A percentile compares a stretch with the other conserved stretches of the same genome.
Conservation (phyloP, 345 rosid species). For the Boechera divaricarpa region DNA sequence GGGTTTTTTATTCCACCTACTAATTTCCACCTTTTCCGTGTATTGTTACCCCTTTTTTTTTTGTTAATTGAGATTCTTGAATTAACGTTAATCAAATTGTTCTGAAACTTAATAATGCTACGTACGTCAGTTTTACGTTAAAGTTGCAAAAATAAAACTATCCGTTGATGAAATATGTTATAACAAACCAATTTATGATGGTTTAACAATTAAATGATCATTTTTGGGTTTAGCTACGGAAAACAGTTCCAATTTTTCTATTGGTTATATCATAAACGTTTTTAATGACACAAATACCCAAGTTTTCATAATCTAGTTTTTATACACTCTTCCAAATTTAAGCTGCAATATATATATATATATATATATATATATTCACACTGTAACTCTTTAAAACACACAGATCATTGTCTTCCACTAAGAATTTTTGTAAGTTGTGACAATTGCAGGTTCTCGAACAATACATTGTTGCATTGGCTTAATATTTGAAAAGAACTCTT, state of each 20-base stretch:
- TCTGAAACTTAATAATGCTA: neutral
- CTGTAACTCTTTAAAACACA: neutral
- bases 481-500: no score
- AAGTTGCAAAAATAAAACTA: neutral
- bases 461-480: neutral
- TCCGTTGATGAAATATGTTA: neutral
- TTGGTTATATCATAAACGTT: neutral
- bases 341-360: neutral
- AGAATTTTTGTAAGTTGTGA: conserved; percentile 2
- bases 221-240: neutral
- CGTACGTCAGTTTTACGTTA: neutral
- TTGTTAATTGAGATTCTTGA: neutral
- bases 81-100: neutral
- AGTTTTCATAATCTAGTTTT: neutral
- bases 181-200: neutral
- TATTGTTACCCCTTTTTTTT: neutral
- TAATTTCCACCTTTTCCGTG: neutral
- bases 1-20: conserved; percentile 4
- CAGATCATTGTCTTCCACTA: neutral
- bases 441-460: conserved; percentile 28
- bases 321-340: neutral
- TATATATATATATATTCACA: neutral
- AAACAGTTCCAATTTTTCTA: neutral
- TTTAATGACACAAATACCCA: neutral
- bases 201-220: neutral